Conservation (phyloP, 2,329 filamentous ascomycete species). For the Hypoxylon sp. region DNA sequence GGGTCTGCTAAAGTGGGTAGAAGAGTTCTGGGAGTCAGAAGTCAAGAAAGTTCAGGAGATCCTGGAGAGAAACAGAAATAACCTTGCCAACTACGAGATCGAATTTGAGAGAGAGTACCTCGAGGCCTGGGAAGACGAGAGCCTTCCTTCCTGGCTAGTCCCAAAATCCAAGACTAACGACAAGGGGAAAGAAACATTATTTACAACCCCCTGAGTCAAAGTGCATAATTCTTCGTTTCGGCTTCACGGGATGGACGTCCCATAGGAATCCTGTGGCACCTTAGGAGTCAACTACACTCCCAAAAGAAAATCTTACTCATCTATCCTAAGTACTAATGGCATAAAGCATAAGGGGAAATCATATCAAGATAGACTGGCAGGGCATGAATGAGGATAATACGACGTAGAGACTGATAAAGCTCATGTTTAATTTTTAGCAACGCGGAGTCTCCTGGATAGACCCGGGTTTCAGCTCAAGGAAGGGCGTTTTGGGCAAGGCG, state of each 20-base stretch:
- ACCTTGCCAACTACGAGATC: constrained; percentile 41
- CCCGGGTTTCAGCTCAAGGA: constrained; percentile 1
- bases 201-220: constrained; percentile 1
- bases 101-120: constrained; percentile 49
- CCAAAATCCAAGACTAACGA: constrained; percentile 6
- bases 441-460: constrained; percentile 7
- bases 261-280: background rate
- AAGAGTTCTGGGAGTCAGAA: constrained; percentile 50
- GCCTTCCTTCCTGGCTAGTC: constrained; percentile 46
- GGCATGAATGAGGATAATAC: background rate
- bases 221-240: background rate
- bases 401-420: background rate
- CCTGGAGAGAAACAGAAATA: constrained; percentile 46
- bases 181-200: constrained; percentile 23
- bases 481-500: constrained; percentile 19
- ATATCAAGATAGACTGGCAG: background rate
- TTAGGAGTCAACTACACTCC: background rate
- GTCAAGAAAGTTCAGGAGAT: constrained; percentile 43
- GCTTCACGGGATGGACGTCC: background rate
- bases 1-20: constrained; percentile 47
- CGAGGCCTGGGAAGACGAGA: constrained; percentile 51
- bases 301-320: background rate
- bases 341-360: background rate
- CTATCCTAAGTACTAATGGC: background rate
- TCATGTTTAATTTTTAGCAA: background rate